Percentiles rank a stretch among this genome's conserved stretches.
These are phyloP conservation scores for Neonectria faginata DNA, from an alignment of 2,329 filamentous ascomycete genomes.

Conservation along the genomic window DNA sequence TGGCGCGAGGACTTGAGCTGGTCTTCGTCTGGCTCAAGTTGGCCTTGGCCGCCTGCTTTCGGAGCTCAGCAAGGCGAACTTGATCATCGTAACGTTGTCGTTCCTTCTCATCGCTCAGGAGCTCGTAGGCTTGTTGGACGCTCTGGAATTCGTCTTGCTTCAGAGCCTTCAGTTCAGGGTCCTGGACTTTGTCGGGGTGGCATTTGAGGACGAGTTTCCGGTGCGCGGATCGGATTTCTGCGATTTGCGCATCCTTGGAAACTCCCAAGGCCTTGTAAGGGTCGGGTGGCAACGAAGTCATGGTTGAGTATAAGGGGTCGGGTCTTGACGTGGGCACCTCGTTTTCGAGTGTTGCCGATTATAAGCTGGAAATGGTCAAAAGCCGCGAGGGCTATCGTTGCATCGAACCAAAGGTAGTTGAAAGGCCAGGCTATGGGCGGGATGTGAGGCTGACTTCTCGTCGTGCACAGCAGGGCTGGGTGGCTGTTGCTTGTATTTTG, in stretches of 20 bases:
- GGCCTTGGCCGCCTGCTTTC: conserved; percentile 62
- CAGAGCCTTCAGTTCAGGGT: conserved; percentile 78
- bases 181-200: conserved; percentile 91
- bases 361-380: conserved; percentile 28
- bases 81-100: conserved; percentile 83
- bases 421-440: conserved; percentile 38
- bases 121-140: conserved; percentile 93
- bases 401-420: conserved; percentile 42
- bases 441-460: conserved; percentile 42
- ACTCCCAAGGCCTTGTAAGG: conserved; percentile 85
- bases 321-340: conserved; percentile 29
- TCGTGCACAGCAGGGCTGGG: conserved; percentile 36
- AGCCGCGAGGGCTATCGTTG: conserved; percentile 33
- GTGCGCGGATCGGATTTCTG: conserved; percentile 82
- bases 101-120: conserved; percentile 81
- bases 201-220: conserved; percentile 88
- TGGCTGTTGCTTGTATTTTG: conserved; percentile 42
- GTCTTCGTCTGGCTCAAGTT: conserved; percentile 44
- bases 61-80: conserved; percentile 73
- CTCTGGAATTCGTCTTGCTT: conserved; percentile 92
- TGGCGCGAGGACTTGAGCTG: conserved; percentile 56
- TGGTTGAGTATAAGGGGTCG: conserved; percentile 44
- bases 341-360: conserved; percentile 31
- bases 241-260: conserved; percentile 74
- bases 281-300: conserved; percentile 71